These are phyloP conservation scores for Neoboletus brunneissimus DNA, from an alignment of 768 basidiomycete species.

Conservation along the genomic window DNA sequence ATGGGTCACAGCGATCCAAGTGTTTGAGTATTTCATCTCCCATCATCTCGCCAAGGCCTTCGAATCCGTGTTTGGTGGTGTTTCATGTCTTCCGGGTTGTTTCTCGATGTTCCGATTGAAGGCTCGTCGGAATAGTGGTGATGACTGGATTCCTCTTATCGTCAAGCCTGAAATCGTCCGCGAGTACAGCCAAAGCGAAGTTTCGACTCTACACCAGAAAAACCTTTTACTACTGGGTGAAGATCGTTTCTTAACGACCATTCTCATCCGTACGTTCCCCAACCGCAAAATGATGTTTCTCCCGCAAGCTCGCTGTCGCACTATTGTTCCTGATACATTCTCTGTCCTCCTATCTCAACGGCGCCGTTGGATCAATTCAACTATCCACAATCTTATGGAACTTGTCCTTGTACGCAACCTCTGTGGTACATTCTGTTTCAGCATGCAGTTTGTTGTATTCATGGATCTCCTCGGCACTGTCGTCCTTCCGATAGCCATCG, in stretches of 20 bases:
- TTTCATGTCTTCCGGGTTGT: conserved; percentile 98
- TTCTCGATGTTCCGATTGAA: conserved; percentile 99
- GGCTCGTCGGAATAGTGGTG: conserved; percentile 80
- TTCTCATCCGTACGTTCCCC: conserved; percentile 94
- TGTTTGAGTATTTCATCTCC: conserved; percentile 98
- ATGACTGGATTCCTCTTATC: conserved; percentile 97
- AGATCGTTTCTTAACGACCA: conserved; percentile 97
- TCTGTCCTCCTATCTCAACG: conserved; percentile 91
- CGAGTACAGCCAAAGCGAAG: conserved; percentile 93
- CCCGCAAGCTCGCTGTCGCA: conserved; percentile 92
- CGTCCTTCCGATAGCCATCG: conserved; percentile 91
- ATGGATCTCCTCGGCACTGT: conserved; percentile 93
- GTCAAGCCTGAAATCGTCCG: conserved; percentile 96
- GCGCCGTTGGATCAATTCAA: conserved; percentile 99
- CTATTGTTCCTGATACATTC: conserved; percentile 96
- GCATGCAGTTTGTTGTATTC: conserved; percentile 99
- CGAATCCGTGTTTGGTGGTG: conserved; percentile 98
- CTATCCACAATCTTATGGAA: conserved; percentile 99
- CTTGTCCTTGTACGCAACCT: conserved; percentile 94
- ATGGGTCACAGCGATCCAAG: conserved; percentile 98
- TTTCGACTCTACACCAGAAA: conserved; percentile 95
- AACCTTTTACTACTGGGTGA: conserved; percentile 94
- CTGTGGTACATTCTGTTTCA: conserved; percentile 99
- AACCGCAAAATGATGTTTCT: conserved; percentile 99
- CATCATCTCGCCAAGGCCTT: conserved; percentile 98